Percentiles rank a stretch among this genome's conserved stretches.
Conservation (phyloP, 176 grass and related monocot genomes). For the Themeda triandra region DNA sequence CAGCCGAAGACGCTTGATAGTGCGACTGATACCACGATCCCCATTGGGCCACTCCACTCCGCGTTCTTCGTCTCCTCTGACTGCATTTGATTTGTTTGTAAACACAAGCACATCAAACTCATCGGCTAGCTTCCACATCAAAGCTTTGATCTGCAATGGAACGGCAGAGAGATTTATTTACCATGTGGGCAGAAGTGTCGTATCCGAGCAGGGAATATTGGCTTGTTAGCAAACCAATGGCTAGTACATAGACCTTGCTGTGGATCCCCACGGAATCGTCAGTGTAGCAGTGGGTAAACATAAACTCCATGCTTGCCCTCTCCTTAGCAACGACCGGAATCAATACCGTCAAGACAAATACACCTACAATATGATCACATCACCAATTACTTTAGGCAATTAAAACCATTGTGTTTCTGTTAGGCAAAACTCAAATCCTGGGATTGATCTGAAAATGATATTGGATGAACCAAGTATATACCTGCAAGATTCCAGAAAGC, state of each 20-base stretch:
- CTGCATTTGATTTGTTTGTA: constrained; percentile 12
- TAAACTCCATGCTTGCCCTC: background rate
- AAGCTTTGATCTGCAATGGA: too few relatives aligned
- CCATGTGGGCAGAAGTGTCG: constrained; percentile 75
- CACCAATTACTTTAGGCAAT: background rate
- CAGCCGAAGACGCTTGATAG: constrained; percentile 54
- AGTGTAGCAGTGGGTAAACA: background rate
- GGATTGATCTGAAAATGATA: background rate
- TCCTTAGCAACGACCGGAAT: background rate
- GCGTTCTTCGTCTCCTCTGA: constrained; percentile 79
- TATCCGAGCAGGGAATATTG: background rate
- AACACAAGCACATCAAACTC: background rate
- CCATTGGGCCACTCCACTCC: constrained; percentile 57
- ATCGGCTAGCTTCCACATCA: background rate
- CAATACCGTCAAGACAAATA: background rate
- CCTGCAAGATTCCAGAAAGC: constrained; percentile 44
- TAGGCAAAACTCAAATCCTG: background rate
- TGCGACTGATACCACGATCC: constrained; percentile 52
- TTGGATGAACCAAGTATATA: background rate
- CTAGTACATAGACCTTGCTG: background rate
- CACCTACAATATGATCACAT: background rate
- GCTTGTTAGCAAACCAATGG: background rate
- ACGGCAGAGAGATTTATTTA: constrained; percentile 12
- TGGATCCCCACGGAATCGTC: background rate
- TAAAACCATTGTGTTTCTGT: background rate